A percentile compares a stretch with the other conserved stretches of the same genome.
phyloP scores from a whole-genome alignment of 768 basidiomycete genomes.

The Tylopilus subfusipes region DNA sequence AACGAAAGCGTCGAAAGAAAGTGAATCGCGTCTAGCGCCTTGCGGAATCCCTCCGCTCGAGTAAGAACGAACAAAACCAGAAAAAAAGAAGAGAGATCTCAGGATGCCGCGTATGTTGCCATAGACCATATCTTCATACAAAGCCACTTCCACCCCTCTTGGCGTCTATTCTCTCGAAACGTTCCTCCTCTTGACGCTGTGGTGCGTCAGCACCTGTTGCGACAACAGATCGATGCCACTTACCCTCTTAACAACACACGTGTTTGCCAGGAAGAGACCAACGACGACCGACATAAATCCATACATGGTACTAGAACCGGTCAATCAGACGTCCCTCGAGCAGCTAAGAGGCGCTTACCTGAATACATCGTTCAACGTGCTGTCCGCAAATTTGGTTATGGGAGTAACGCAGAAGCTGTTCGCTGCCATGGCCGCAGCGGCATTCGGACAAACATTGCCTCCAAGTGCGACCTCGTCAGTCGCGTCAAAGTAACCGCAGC shows the following conservation, averaged over 20 bases:
- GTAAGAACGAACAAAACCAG: not conserved
- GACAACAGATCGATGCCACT: not conserved
- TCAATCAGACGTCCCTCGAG: not conserved
- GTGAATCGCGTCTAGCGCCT: constrained; percentile 1
- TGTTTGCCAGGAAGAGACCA: constrained; percentile 70
- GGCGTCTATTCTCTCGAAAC: constrained; percentile 85
- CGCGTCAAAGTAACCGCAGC: constrained; percentile 83
- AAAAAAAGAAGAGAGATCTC: not conserved
- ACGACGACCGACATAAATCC: constrained; percentile 82
- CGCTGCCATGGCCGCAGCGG: constrained; percentile 32
- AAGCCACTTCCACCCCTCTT: constrained; percentile 87
- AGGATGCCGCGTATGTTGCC: not conserved
- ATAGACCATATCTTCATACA: constrained; percentile 45
- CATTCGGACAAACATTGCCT: constrained; percentile 57
- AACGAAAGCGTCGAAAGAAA: not conserved
- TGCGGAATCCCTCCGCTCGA: not conserved
- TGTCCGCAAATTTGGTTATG: constrained; percentile 64
- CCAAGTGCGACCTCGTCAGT: constrained; percentile 56
- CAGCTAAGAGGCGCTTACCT: constrained; percentile 47
- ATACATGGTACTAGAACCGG: constrained; percentile 53
- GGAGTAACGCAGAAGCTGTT: constrained; percentile 70
- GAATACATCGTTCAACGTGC: constrained; percentile 76
- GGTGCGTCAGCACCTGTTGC: constrained; percentile 5
- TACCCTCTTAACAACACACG: constrained; percentile 84
- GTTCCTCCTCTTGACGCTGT: constrained; percentile 74